These are phyloP conservation scores for Ziziphus jujuba DNA, from an alignment of 306 rosid genomes.

Conservation along the genomic window DNA sequence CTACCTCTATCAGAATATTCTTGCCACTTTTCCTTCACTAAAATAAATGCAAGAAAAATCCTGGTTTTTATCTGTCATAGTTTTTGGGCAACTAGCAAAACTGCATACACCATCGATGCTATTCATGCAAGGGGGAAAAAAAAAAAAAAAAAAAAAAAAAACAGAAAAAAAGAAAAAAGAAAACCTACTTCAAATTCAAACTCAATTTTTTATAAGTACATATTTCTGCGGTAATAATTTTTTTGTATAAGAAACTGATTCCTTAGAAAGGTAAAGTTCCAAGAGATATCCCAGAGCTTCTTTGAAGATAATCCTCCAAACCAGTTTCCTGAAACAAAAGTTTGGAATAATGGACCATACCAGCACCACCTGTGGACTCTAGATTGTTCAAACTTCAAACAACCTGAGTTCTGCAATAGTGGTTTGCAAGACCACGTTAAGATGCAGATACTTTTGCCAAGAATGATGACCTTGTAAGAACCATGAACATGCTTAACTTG, in stretches of 20 bases:
- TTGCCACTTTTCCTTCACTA: too few relatives aligned
- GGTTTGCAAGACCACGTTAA: background rate
- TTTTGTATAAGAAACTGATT: background rate
- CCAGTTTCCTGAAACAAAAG: background rate
- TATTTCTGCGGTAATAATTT: too few relatives aligned
- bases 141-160: too few relatives aligned
- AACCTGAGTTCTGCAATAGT: background rate
- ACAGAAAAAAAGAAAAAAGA: too few relatives aligned
- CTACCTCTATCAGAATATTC: too few relatives aligned
- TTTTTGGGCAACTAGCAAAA: too few relatives aligned
- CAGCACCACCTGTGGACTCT: background rate
- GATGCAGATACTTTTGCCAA: conserved; percentile 1
- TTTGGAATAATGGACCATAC: background rate
- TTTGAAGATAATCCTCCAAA: conserved; percentile 15
- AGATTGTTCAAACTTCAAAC: background rate
- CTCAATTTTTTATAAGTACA: too few relatives aligned
- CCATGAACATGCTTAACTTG: conserved; percentile 28
- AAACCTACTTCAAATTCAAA: too few relatives aligned
- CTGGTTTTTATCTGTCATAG: too few relatives aligned
- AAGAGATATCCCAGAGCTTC: conserved; percentile 2
- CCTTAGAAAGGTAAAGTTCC: background rate
- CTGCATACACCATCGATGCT: too few relatives aligned
- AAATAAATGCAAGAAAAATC: too few relatives aligned
- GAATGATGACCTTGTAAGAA: conserved; percentile 6
- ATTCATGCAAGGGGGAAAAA: too few relatives aligned